Conservation (phyloP, 176 grass and related monocot genomes). For the Triticum timopheevii region DNA sequence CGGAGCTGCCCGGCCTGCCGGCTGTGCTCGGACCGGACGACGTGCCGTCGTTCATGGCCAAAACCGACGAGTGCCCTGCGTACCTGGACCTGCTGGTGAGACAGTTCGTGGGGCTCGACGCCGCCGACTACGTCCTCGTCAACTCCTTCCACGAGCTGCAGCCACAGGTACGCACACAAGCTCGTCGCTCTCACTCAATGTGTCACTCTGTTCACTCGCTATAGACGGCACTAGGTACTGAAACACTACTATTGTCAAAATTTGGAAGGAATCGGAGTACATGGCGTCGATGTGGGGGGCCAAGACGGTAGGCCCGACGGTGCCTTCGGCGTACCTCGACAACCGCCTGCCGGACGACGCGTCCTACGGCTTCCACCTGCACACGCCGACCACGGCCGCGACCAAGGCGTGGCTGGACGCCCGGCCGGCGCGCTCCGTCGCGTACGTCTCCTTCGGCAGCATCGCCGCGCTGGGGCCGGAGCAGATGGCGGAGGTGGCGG, state of each 20-base stretch:
- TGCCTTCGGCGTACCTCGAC: slow-evolving; percentile 46
- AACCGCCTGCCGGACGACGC: slow-evolving; percentile 32
- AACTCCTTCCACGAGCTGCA: slow-evolving; percentile 79
- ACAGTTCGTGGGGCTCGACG: slow-evolving; percentile 49
- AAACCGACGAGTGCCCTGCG: background rate
- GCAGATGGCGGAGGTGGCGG: slow-evolving; percentile 49
- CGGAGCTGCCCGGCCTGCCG: slow-evolving; percentile 44
- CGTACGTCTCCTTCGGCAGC: slow-evolving; percentile 71
- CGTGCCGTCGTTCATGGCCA: slow-evolving; percentile 53
- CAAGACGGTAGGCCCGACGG: slow-evolving; percentile 31
- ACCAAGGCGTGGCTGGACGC: slow-evolving; percentile 33
- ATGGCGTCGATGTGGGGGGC: slow-evolving; percentile 17
- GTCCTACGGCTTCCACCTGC: slow-evolving; percentile 54
- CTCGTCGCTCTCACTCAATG: too few species aligned
- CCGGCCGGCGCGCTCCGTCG: slow-evolving; percentile 28
- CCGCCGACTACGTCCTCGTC: slow-evolving; percentile 58
- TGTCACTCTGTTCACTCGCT: too few species aligned
- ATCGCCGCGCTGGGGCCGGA: background rate
- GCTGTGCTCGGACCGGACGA: slow-evolving; percentile 20
- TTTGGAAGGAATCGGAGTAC: slow-evolving; percentile 33
- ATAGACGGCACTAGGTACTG: too few species aligned
- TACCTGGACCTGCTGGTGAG: slow-evolving; percentile 40
- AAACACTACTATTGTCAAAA: too few species aligned
- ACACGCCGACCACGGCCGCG: background rate
- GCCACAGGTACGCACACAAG: background rate